Evolutionary conservation across 2,329 filamentous ascomycete species (phyloP), one percentile per base, ranked within the genome.

Genomic region (Fusarium sp.): DNA sequence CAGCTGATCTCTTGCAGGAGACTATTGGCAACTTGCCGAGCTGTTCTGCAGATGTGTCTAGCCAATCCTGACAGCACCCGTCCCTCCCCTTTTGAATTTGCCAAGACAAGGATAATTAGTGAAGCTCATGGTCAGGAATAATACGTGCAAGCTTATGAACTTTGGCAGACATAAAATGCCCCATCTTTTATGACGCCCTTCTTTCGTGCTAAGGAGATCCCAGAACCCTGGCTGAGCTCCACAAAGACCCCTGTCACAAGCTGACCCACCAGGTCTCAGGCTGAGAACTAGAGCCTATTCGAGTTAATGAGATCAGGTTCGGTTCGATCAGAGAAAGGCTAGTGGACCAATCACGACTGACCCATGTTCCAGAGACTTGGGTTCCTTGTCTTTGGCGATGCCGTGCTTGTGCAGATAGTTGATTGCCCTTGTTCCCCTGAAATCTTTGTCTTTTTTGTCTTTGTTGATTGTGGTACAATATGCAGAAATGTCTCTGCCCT

Each of bases 11-110:
- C 47, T 47, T 55, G 62, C 50, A 61, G 47, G 13, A 42, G 53
- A 66, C 60, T 72, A 59, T 69, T 63, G 59, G 54, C 69, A 62
- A 42, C 47, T 45, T 68, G 50, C 62, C 54, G 63, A 48, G 45
- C 64, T 61, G 60, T 57, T 53, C 53, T 53, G 44, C 57, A 61
- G 48, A 62, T 50, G 56, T 44, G 35, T 54, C 60, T 63, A 50
- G 57, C 66, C 73, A 77, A 77, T 77, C 73, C 65, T 54, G 35
- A 51, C 35, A n/a, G 44, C 47, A 72, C 63, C 74, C 69, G 72
- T 54, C 72, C 66, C 74, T 67, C 69, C 75, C 53, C 68, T 39
- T 51, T 64, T 59, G 60, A 66, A 66, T 53, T 50, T 63, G 50
- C 62, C 61, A 66, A 61, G 65, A 47, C 53, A 57, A 57, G 32